Evolutionary conservation across 768 basidiomycete species (phyloP).

Genomic region (Podaxis pistillaris): DNA sequence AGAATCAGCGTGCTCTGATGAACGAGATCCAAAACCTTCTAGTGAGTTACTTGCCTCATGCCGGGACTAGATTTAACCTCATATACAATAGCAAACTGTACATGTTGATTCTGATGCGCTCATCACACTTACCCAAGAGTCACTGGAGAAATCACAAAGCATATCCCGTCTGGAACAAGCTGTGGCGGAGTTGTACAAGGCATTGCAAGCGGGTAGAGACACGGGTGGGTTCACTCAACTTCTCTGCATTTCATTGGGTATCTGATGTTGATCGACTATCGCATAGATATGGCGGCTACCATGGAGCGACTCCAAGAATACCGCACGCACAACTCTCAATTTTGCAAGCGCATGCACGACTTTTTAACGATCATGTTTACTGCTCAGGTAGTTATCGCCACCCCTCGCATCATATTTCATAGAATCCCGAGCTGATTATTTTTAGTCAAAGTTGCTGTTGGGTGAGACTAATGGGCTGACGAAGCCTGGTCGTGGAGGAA

Average conservation of each 20-base stretch:
- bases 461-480: constrained; percentile 60
- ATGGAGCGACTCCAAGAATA: constrained; percentile 94
- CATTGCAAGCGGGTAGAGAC: constrained; percentile 85
- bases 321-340: constrained; percentile 83
- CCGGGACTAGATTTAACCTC: not conserved
- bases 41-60: constrained; percentile 37
- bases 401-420: too few relatives aligned
- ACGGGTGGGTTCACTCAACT: constrained; percentile 52
- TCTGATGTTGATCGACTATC: not conserved
- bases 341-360: constrained; percentile 89
- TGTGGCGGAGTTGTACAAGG: constrained; percentile 90
- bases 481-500: constrained; percentile 36
- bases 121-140: constrained; percentile 81
- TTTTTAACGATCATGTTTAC: constrained; percentile 91
- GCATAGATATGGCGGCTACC: constrained; percentile 90
- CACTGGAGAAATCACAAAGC: constrained; percentile 75
- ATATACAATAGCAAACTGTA: constrained; percentile 73
- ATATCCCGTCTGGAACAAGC: constrained; percentile 81
- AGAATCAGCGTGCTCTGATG: constrained; percentile 87
- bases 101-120: constrained; percentile 84
- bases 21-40: constrained; percentile 85
- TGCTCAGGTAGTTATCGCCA: constrained; percentile 61
- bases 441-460: constrained; percentile 65
- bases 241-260: not conserved
- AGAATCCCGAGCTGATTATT: not conserved